These are phyloP conservation scores for Alternaria triticina DNA, from an alignment of 2,329 filamentous ascomycete genomes.

Conservation along the genomic window DNA sequence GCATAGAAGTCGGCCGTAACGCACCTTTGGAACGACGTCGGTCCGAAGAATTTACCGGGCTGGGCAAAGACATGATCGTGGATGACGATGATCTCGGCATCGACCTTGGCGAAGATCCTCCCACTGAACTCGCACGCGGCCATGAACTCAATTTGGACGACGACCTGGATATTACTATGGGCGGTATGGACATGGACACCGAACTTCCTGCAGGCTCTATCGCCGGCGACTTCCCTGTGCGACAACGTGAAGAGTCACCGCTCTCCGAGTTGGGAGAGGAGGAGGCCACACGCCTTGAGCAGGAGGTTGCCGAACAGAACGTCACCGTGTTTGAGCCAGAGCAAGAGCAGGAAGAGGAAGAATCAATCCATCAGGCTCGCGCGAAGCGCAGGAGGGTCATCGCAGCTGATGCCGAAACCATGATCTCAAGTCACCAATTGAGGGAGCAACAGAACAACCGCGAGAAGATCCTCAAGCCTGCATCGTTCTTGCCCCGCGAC, in stretches of 20 bases:
- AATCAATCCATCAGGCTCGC: slow-evolving; percentile 68
- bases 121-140: slow-evolving; percentile 31
- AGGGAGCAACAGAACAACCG: slow-evolving; percentile 86
- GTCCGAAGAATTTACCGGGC: slow-evolving; percentile 54
- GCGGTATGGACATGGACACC: slow-evolving; percentile 56
- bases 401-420: slow-evolving; percentile 79
- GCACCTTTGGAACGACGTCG: slow-evolving; percentile 65
- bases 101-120: slow-evolving; percentile 44
- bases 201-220: slow-evolving; percentile 35
- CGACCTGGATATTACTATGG: slow-evolving; percentile 54
- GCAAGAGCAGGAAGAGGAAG: slow-evolving; percentile 63
- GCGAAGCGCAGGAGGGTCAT: slow-evolving; percentile 83
- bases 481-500: slow-evolving; percentile 84
- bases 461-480: slow-evolving; percentile 82
- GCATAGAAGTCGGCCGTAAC: slow-evolving; percentile 89
- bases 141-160: slow-evolving; percentile 35
- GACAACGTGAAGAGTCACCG: slow-evolving; percentile 58
- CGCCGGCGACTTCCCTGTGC: slow-evolving; percentile 57
- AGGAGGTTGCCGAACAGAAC: slow-evolving; percentile 57
- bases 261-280: slow-evolving; percentile 61
- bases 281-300: slow-evolving; percentile 68
- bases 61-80: slow-evolving; percentile 56
- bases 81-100: slow-evolving; percentile 62
- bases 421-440: slow-evolving; percentile 77
- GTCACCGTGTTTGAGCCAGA: slow-evolving; percentile 47